Percentiles rank a stretch among this genome's conserved stretches.
These are phyloP conservation scores for Emmonsia crescens DNA, from an alignment of 2,329 filamentous ascomycete genomes.

Conservation along the genomic window DNA sequence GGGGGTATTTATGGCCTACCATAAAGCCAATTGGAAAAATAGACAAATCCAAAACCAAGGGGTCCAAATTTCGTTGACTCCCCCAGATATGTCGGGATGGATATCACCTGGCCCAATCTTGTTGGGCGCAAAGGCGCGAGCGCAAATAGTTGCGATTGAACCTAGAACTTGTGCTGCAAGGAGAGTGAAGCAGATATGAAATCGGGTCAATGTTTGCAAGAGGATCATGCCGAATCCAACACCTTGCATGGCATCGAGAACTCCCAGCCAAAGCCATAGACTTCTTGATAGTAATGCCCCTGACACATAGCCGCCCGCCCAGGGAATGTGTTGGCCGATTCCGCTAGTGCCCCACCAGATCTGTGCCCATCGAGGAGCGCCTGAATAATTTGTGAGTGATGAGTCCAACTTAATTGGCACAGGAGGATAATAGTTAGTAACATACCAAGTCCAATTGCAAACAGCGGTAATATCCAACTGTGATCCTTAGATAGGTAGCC, in stretches of 20 bases:
- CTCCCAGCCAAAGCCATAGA: constrained; percentile 57
- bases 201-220: constrained; percentile 52
- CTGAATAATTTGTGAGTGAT: background rate
- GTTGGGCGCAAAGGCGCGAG: constrained; percentile 50
- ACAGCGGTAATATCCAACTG: constrained; percentile 56
- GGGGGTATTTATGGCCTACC: constrained; percentile 43
- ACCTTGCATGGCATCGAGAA: constrained; percentile 54
- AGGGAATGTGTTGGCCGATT: constrained; percentile 52
- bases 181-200: constrained; percentile 42
- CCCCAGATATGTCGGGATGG: constrained; percentile 45
- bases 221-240: constrained; percentile 59
- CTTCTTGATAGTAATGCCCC: constrained; percentile 47
- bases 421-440: background rate
- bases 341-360: constrained; percentile 55
- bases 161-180: constrained; percentile 50
- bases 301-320: constrained; percentile 45
- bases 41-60: constrained; percentile 53
- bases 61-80: constrained; percentile 31
- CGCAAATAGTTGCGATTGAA: constrained; percentile 51
- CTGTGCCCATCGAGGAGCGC: constrained; percentile 56
- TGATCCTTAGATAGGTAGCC: constrained; percentile 48
- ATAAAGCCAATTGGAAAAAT: constrained; percentile 47
- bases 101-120: constrained; percentile 50
- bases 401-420: background rate
- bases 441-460: constrained; percentile 50